Percentiles rank a stretch among this genome's conserved stretches.
Evolutionary conservation across 306 rosid species (phyloP).

Genomic region (Vigna trinervia): DNA sequence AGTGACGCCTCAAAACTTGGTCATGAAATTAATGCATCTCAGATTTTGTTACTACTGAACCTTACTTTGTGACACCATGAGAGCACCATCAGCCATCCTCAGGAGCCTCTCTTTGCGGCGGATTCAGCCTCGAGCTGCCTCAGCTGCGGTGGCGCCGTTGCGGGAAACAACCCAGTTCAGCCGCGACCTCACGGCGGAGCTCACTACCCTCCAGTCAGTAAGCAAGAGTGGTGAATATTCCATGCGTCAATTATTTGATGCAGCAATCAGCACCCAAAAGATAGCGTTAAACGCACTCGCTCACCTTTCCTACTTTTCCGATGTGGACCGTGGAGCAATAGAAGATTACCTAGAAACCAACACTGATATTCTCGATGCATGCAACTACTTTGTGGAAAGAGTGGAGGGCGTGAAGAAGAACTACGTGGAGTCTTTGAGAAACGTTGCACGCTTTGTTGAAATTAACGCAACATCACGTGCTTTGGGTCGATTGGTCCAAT

Average conservation of each 20-base stretch:
- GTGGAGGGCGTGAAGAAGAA: slow-evolving; percentile 31
- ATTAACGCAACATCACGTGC: slow-evolving; percentile 28
- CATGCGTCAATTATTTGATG: slow-evolving; percentile 43
- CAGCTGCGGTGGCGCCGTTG: slow-evolving; percentile 40
- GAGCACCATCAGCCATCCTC: slow-evolving; percentile 40
- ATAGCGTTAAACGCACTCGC: slow-evolving; percentile 36
- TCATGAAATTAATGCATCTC: slow-evolving; percentile 10
- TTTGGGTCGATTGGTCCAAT: not conserved
- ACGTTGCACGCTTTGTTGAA: slow-evolving; percentile 37
- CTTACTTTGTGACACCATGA: slow-evolving; percentile 19
- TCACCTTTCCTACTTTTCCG: slow-evolving; percentile 25
- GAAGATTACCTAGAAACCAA: slow-evolving; percentile 49
- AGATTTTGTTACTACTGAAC: not conserved
- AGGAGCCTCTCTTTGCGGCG: slow-evolving; percentile 44
- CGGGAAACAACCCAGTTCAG: slow-evolving; percentile 34
- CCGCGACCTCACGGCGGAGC: slow-evolving; percentile 43
- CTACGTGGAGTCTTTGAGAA: slow-evolving; percentile 38
- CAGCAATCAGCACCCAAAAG: slow-evolving; percentile 51
- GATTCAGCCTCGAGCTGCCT: slow-evolving; percentile 21
- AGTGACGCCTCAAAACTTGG: slow-evolving; percentile 1
- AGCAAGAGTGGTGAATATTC: slow-evolving; percentile 2
- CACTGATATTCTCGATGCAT: slow-evolving; percentile 47
- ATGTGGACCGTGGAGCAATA: slow-evolving; percentile 19
- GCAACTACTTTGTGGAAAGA: slow-evolving; percentile 46
- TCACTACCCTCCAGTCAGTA: slow-evolving; percentile 26